phyloP scores from a whole-genome alignment of 495 filamentous ascomycete genomes.

The Talaromyces trachyspermus region DNA sequence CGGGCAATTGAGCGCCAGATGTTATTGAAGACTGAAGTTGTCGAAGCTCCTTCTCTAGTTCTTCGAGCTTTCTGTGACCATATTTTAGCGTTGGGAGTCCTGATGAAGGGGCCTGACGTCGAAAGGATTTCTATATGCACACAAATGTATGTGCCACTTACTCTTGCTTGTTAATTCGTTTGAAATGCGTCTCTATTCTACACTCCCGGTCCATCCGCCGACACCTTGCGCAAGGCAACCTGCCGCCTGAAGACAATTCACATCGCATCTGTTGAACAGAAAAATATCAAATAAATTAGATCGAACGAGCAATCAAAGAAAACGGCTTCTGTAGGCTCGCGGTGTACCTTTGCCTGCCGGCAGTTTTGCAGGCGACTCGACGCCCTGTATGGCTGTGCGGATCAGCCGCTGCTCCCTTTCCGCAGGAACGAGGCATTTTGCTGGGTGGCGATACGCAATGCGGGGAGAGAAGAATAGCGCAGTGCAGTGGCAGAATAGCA shows the following conservation, averaged over 20 bases:
- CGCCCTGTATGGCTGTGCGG: constrained; percentile 3
- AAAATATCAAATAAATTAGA: neutral
- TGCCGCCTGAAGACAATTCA: constrained; percentile 10
- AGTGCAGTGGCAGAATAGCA: no score
- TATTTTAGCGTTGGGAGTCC: neutral
- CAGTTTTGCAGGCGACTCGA: constrained; percentile 12
- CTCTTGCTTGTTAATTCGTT: constrained; percentile 13
- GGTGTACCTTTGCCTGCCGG: constrained; percentile 15
- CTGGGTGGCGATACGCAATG: neutral
- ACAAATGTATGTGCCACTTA: constrained; percentile 1
- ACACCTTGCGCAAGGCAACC: constrained; percentile 9
- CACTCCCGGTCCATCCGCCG: constrained; percentile 10
- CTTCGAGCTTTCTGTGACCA: constrained; percentile 9
- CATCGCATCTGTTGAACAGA: constrained; percentile 11
- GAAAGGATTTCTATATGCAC: neutral
- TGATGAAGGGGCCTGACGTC: neutral
- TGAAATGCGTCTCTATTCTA: constrained; percentile 11
- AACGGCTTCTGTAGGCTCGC: neutral
- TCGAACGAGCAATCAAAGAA: neutral
- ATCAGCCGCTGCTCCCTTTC: neutral
- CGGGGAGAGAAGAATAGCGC: no score
- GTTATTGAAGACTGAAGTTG: constrained; percentile 12
- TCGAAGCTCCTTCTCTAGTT: constrained; percentile 11
- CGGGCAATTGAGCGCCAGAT: neutral
- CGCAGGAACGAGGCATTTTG: neutral